These are phyloP conservation scores for Geotrichum ghanense DNA, from an alignment of 805 yeast genomes.

Conservation along the genomic window DNA sequence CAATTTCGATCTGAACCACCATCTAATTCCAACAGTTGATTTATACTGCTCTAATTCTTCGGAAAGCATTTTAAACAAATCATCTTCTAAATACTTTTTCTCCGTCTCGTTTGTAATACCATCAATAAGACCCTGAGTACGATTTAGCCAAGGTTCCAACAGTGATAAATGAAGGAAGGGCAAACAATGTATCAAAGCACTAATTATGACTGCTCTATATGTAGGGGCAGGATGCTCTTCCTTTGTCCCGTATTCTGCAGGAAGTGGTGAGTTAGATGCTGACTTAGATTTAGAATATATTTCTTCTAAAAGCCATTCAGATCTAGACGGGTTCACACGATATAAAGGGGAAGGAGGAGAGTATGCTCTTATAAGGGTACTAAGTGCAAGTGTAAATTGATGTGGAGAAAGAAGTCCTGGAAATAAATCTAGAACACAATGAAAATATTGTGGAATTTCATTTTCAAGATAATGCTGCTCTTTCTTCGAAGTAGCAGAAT, in stretches of 20 bases:
- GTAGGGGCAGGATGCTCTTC: constrained; percentile 21
- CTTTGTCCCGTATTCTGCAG: constrained; percentile 19
- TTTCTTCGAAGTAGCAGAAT: not conserved
- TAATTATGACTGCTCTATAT: constrained; percentile 36
- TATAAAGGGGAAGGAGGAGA: constrained; percentile 27
- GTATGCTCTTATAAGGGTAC: constrained; percentile 38
- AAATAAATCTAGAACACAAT: constrained; percentile 40
- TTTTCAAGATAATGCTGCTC: not conserved
- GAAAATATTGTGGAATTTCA: constrained; percentile 31
- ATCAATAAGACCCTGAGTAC: constrained; percentile 27
- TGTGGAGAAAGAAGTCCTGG: constrained; percentile 41
- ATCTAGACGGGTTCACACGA: constrained; percentile 16
- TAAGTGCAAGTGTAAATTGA: constrained; percentile 49
- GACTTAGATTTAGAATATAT: constrained; percentile 28
- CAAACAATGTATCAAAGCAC: constrained; percentile 37
- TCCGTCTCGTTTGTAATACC: constrained; percentile 23
- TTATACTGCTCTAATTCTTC: constrained; percentile 49
- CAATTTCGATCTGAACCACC: constrained; percentile 45
- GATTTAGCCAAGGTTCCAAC: constrained; percentile 38
- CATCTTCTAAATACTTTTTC: constrained; percentile 27
- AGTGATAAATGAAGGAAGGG: constrained; percentile 38
- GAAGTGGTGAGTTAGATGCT: constrained; percentile 27
- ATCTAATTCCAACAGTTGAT: constrained; percentile 40
- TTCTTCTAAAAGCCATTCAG: constrained; percentile 29
- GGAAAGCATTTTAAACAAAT: constrained; percentile 43